phyloP scores from a whole-genome alignment of 208 protist genomes.

The Leishmania turanica region DNA sequence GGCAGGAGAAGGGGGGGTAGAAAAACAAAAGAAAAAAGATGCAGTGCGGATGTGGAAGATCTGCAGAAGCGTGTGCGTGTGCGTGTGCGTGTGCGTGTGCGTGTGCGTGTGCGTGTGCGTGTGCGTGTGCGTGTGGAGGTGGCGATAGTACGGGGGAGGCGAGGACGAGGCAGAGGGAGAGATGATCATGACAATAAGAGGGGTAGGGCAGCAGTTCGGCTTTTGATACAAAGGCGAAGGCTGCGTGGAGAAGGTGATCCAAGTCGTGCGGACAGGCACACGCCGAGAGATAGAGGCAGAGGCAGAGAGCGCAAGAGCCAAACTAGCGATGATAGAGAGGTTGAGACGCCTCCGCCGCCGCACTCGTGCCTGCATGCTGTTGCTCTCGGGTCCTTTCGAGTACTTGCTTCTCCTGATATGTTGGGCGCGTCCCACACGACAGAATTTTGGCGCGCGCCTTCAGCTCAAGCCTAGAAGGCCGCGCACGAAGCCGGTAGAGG shows the following conservation, averaged over 20 bases:
- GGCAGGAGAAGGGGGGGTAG: background rate
- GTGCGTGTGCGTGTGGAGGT: background rate
- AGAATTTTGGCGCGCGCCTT: background rate
- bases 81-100: background rate
- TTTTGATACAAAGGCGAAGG: background rate
- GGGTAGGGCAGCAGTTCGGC: background rate
- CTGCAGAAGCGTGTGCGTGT: background rate
- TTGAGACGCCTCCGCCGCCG: background rate
- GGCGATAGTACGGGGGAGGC: background rate
- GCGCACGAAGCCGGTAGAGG: conserved; percentile 28
- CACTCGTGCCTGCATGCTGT: background rate
- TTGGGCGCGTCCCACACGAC: background rate
- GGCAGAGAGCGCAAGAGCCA: background rate
- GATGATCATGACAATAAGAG: background rate
- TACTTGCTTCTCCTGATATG: background rate
- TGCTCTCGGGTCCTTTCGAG: background rate
- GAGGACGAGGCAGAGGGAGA: background rate
- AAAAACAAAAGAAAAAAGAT: background rate
- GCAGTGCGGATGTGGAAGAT: background rate
- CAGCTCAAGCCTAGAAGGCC: conserved; percentile 26
- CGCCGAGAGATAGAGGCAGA: background rate
- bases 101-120: background rate
- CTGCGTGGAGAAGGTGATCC: background rate
- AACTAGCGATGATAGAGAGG: background rate
- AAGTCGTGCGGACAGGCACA: background rate